Conservation (phyloP, 192 early-diverging fungal species). For the Globomyces pollinis-pini region DNA sequence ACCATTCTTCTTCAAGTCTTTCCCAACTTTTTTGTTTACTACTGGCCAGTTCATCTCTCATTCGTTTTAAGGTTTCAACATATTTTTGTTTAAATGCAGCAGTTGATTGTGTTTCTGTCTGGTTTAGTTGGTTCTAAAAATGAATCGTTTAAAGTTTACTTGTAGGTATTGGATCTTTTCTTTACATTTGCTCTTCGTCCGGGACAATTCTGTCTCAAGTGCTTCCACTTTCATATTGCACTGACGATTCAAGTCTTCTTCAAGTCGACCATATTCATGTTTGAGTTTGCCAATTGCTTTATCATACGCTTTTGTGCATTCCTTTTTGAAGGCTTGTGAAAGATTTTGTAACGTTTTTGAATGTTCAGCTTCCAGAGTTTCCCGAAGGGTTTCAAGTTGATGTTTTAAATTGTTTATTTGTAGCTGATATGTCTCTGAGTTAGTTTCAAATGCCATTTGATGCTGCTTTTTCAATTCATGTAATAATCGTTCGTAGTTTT, state of each 20-base stretch:
- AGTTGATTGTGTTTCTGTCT: conserved; percentile 1
- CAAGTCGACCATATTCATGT: conserved; percentile 19
- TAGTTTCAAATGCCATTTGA: not conserved
- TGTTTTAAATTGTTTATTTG: not conserved
- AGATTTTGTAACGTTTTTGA: not conserved
- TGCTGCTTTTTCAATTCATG: not conserved
- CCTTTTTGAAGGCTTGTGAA: conserved; percentile 14
- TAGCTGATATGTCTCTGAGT: not conserved
- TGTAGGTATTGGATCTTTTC: not conserved
- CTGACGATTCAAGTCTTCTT: not conserved
- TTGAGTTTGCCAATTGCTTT: conserved; percentile 24
- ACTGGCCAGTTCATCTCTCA: conserved; percentile 32
- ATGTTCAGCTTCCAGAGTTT: not conserved
- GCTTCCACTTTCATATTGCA: not conserved
- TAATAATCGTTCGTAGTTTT: not conserved
- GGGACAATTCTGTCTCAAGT: not conserved
- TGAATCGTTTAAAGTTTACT: not conserved
- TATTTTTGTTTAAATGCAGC: conserved; percentile 23
- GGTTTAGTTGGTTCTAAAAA: not conserved
- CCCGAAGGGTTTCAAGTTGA: not conserved
- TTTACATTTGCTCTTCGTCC: not conserved
- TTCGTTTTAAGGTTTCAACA: conserved; percentile 23
- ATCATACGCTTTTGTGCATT: conserved; percentile 29
- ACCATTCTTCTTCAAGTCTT: conserved; percentile 30
- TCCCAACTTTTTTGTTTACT: conserved; percentile 21